Base-by-base conservation (phyloP, 78 protist genomes). In the Cavenderia fasciculata region DNA sequence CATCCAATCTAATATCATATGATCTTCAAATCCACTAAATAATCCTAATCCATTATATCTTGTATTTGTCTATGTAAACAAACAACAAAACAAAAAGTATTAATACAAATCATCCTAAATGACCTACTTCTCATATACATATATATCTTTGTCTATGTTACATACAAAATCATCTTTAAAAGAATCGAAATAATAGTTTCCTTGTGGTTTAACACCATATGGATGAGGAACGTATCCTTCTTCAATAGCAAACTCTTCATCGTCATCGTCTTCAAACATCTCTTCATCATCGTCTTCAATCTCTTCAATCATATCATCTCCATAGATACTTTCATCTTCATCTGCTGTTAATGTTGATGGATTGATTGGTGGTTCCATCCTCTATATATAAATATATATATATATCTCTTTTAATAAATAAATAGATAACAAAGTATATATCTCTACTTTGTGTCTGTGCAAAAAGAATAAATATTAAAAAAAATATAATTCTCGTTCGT, bases 111-210 rank as follows among this genome's bases (percentile, higher is more conserved):
- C n/a, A n/a, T n/a, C n/a, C n/a, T n/a, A n/a, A n/a, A n/a, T n/a
- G n/a, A n/a, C n/a, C n/a, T n/a, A n/a, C n/a, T n/a, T n/a, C n/a
- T n/a, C n/a, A n/a, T n/a, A n/a, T n/a, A n/a, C n/a, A n/a, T n/a
- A n/a, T n/a, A n/a, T n/a, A n/a, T n/a, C n/a, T n/a, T 54, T 18
- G 2, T 7, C 21, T 47, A 47, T 2, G 54, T 47, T 36, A 52
- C 33, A 21, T 82, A 68, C 89, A 68, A 82, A 82, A 56, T 82
- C 89, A 52, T 29, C 7, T 27, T 82, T 82, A 5, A 46, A 51
- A 16, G 89, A 82, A 31, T 82, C 89, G 54, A 82, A 82, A 43
- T 66, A 82, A 33, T 51, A 82, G 23, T 82, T 82, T 4, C 89
- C 89, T 38, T 82, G 47, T 56, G 89, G 89, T 36, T 25, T 40